These are phyloP conservation scores for Penicillium hesseltinei DNA, from an alignment of 2,329 filamentous ascomycete genomes.

Conservation along the genomic window DNA sequence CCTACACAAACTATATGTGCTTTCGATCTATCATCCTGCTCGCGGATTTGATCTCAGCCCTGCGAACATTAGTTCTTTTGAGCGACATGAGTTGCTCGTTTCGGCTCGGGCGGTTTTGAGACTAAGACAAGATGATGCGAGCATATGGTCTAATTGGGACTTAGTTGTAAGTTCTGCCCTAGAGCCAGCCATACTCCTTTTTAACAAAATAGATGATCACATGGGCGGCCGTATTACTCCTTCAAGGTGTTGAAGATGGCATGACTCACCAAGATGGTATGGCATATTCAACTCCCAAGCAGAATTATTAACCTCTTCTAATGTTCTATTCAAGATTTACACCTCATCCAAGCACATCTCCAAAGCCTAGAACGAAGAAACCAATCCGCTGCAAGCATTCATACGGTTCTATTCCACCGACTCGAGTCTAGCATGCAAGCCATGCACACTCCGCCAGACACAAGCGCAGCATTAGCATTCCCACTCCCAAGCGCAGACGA, in stretches of 20 bases:
- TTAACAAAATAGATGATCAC: slow-evolving; percentile 28
- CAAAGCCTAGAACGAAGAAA: slow-evolving; percentile 24
- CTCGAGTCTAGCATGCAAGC: slow-evolving; percentile 29
- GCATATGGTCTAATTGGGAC: slow-evolving; percentile 36
- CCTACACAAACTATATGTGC: slow-evolving; percentile 31
- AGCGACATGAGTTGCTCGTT: slow-evolving; percentile 30
- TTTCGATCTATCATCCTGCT: slow-evolving; percentile 33
- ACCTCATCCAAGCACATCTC: slow-evolving; percentile 28
- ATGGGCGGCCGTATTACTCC: slow-evolving; percentile 28
- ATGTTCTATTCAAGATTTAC: slow-evolving; percentile 18
- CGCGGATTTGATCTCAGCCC: slow-evolving; percentile 30
- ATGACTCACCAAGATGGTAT: slow-evolving; percentile 31
- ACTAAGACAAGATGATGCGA: slow-evolving; percentile 29
- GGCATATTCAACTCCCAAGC: not conserved
- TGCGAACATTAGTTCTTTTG: slow-evolving; percentile 26
- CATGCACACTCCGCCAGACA: slow-evolving; percentile 31
- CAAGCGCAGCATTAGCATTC: slow-evolving; percentile 20
- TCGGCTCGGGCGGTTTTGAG: slow-evolving; percentile 32
- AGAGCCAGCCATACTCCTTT: not conserved
- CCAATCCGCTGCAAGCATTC: slow-evolving; percentile 25
- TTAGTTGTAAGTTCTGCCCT: slow-evolving; percentile 22
- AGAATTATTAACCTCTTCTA: not conserved
- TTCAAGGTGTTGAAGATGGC: slow-evolving; percentile 30
- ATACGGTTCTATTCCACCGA: slow-evolving; percentile 24
- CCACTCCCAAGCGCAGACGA: slow-evolving; percentile 22